Conservation (phyloP, 306 rosid species). For the Carpinus fangiana region DNA sequence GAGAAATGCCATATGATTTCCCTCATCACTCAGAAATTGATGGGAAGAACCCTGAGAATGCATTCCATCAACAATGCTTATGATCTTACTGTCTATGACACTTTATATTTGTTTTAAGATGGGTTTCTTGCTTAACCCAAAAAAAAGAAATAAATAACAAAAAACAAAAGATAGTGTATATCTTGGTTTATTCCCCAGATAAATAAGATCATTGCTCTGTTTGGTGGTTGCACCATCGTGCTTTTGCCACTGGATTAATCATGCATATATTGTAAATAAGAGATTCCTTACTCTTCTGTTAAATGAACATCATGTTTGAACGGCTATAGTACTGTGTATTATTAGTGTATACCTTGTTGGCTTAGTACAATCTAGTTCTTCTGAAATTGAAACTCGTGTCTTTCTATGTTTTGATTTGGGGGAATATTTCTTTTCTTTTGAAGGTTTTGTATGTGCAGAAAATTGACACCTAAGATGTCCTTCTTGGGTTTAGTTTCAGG, state of each 20-base stretch:
- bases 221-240: no score
- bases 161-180: no score
- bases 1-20: conserved; percentile 74
- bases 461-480: neutral
- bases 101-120: neutral
- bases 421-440: no score
- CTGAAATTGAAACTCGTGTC: neutral
- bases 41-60: conserved; percentile 53
- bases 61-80: conserved; percentile 58
- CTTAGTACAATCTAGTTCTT: neutral
- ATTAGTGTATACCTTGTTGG: neutral
- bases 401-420: no score
- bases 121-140: no score
- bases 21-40: conserved; percentile 82
- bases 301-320: no score
- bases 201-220: neutral
- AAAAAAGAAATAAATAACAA: no score
- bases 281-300: neutral
- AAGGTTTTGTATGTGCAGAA: neutral
- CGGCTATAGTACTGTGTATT: no score
- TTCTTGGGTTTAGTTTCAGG: neutral
- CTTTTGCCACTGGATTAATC: no score
- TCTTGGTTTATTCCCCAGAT: neutral
- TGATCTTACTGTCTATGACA: conserved; percentile 6
- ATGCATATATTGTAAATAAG: neutral